Evolutionary conservation across 345 rosid genomes (phyloP).

Genomic region (Eucalyptus rudis): DNA sequence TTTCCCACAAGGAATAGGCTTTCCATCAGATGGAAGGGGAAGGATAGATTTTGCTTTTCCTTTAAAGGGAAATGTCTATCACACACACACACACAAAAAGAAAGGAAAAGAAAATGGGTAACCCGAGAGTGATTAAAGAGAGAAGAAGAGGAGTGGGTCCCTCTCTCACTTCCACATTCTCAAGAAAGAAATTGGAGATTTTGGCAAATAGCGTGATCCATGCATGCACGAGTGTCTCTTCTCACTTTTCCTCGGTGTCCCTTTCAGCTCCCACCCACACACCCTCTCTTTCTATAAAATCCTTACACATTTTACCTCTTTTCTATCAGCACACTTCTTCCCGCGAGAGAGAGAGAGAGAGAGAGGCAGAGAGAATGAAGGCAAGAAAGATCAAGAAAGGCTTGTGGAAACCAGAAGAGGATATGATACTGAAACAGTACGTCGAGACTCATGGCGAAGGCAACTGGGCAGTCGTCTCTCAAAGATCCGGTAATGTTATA

Average conservation of each 20-base stretch:
- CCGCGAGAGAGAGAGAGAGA: not conserved
- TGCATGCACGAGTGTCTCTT: not conserved
- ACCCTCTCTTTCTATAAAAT: not conserved
- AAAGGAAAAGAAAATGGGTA: not conserved
- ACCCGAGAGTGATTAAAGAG: not conserved
- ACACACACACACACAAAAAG: not conserved
- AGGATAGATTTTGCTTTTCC: not conserved
- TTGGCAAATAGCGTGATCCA: not conserved
- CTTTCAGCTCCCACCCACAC: not conserved
- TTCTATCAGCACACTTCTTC: not conserved
- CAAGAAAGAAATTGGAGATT: not conserved
- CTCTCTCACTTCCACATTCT: not conserved
- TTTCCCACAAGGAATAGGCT: not conserved
- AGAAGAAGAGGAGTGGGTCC: not conserved
- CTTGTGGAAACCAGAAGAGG: constrained; percentile 89
- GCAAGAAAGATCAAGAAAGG: constrained; percentile 27
- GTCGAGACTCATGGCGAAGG: constrained; percentile 79
- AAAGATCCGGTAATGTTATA: constrained; percentile 33
- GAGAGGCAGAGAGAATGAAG: not conserved
- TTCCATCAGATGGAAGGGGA: not conserved
- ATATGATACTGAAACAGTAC: constrained; percentile 47
- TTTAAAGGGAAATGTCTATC: not conserved
- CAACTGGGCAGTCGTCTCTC: constrained; percentile 67
- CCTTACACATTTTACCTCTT: not conserved
- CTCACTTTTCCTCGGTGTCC: not conserved